Base-by-base conservation (phyloP, 2,329 filamentous ascomycete species). In the Penicillium sp. region DNA sequence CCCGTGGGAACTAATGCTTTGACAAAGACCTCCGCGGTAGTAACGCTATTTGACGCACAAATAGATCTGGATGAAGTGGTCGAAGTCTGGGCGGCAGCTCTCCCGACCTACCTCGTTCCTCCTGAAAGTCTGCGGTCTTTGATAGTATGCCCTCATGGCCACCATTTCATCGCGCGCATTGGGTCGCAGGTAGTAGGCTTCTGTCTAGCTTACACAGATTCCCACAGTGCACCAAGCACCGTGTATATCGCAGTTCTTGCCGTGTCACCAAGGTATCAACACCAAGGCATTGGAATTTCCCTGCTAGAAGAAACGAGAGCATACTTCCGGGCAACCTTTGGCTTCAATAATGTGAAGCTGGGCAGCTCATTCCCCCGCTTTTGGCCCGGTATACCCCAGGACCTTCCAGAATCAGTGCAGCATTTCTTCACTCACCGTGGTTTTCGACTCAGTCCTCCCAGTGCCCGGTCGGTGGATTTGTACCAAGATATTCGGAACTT, bases 371-470 rank as follows among this genome's bases (percentile, higher is more conserved):
- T 77, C 40, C 78, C 78, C 32, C 68, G 78, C n/a, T 75, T 80
- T 57, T 80, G 76, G 74, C 77, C 77, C 5, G 75, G 74, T 2
- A 69, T 79, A 4, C 77, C 76, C 2, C 62, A 66, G 2, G 73
- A 77, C 47, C 63, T 79, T 32, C 61, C 72, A 6, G 59, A 68
- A 39, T 47, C 61, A 1, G 63, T 67, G 3, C 72, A 74, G 24
- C 61, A 72, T 3, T 80, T 79, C 57, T 77, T 77, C 46, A 68
- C 71, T 9, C 73, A 78, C 52, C 71, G 76, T 53, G 78, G 76
- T 45, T 74, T 71, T 62, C 66, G 66, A 45, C 61, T 72, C 26
- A 69, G 54, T 38, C 56, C 65, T 10, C 59, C 55, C 2, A 62
- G 53, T 31, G 58, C 62, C 20, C 61, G 69, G 26, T 63, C 74